Evolutionary conservation across 1,139 yeast species (phyloP).

Genomic region (Debaryomyces sp.): DNA sequence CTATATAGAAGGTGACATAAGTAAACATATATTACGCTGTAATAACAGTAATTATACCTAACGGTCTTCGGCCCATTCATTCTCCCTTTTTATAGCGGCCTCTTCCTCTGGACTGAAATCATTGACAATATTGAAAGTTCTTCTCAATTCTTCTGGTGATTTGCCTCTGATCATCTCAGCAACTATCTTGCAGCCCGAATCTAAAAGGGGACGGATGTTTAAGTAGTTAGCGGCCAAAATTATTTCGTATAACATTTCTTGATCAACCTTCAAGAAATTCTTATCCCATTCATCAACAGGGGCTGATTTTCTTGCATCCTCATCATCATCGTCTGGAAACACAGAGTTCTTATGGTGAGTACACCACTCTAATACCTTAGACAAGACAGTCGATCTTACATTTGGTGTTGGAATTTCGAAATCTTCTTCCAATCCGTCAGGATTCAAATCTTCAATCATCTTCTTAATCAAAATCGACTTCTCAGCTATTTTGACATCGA

Average conservation of each 20-base stretch:
- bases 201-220: slow-evolving; percentile 89
- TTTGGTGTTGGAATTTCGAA: slow-evolving; percentile 92
- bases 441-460: slow-evolving; percentile 81
- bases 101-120: slow-evolving; percentile 99
- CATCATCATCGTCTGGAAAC: slow-evolving; percentile 74
- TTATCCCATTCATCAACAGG: slow-evolving; percentile 97
- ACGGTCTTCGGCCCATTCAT: slow-evolving; percentile 99
- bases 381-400: slow-evolving; percentile 82
- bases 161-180: slow-evolving; percentile 98
- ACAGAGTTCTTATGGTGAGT: slow-evolving; percentile 90
- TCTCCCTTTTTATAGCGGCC: slow-evolving; percentile 95
- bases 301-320: slow-evolving; percentile 79
- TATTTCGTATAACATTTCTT: slow-evolving; percentile 97
- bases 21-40: not conserved
- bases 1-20: not conserved
- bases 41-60: slow-evolving; percentile 24
- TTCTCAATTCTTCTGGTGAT: slow-evolving; percentile 94
- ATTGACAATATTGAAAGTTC: slow-evolving; percentile 92
- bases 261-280: slow-evolving; percentile 93
- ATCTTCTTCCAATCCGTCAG: slow-evolving; percentile 61
- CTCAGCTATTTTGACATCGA: slow-evolving; percentile 85
- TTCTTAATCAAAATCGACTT: slow-evolving; percentile 87
- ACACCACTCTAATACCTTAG: slow-evolving; percentile 95
- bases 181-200: slow-evolving; percentile 95
- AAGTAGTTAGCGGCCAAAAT: slow-evolving; percentile 94